phyloP scores from a whole-genome alignment of 371 early-diverging fungal species.

The Batrachochytrium dendrobatidis region DNA sequence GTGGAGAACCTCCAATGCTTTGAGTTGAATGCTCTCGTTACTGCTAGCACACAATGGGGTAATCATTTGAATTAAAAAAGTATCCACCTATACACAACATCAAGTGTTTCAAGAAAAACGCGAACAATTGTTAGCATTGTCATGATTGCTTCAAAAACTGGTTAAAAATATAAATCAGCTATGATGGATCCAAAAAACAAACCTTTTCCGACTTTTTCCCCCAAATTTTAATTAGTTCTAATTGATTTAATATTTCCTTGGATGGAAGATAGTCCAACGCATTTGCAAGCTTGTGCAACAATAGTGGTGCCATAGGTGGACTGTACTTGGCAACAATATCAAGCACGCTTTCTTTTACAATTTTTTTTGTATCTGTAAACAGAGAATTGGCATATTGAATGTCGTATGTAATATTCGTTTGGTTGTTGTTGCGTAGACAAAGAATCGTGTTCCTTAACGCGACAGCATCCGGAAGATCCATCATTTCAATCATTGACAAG shows the following conservation, averaged over 20 bases:
- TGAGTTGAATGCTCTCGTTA: slow-evolving; percentile 33
- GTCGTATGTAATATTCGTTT: slow-evolving; percentile 17
- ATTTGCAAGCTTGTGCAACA: slow-evolving; percentile 34
- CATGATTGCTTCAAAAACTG: neutral
- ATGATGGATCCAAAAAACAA: neutral
- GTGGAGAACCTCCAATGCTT: slow-evolving; percentile 25
- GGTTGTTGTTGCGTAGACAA: slow-evolving; percentile 10
- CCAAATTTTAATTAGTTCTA: slow-evolving; percentile 39
- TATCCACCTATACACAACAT: slow-evolving; percentile 36
- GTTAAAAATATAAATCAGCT: neutral
- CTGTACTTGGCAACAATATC: slow-evolving; percentile 38
- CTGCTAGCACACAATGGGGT: slow-evolving; percentile 27
- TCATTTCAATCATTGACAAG: slow-evolving; percentile 29
- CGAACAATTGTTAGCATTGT: too few relatives aligned
- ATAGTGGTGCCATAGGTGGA: slow-evolving; percentile 30
- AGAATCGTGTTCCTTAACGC: slow-evolving; percentile 14
- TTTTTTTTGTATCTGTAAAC: slow-evolving; percentile 1
- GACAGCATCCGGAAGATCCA: slow-evolving; percentile 7
- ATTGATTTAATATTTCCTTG: slow-evolving; percentile 24
- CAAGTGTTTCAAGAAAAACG: too few relatives aligned
- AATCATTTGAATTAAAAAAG: slow-evolving; percentile 38
- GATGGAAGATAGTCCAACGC: slow-evolving; percentile 34
- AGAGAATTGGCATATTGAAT: slow-evolving; percentile 7
- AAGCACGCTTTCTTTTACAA: slow-evolving; percentile 51
- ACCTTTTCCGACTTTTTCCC: slow-evolving; percentile 34